phyloP scores from a whole-genome alignment of 2,329 filamentous ascomycete species.

The Aureobasidium vineae region DNA sequence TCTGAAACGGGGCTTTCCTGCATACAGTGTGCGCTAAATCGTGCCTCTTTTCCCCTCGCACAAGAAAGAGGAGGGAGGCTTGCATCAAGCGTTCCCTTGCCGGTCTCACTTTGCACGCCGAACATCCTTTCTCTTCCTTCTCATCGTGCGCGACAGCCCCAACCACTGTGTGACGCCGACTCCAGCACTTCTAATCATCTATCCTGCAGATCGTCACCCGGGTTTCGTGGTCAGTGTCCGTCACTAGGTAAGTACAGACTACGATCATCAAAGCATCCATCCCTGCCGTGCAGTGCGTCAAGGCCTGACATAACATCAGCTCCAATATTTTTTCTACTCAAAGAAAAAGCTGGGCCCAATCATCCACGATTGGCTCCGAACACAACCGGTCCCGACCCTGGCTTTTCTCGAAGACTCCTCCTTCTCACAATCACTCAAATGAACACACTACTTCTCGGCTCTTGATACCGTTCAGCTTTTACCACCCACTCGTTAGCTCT shows the following conservation, averaged over 20 bases:
- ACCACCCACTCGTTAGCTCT: constrained; percentile 18
- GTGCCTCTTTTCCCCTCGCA: constrained; percentile 25
- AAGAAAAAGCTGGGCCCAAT: constrained; percentile 6
- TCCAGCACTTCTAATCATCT: constrained; percentile 13
- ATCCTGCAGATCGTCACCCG: constrained; percentile 24
- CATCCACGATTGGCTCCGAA: constrained; percentile 8
- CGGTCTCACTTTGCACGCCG: constrained; percentile 23
- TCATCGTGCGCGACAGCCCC: constrained; percentile 15
- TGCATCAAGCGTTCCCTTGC: constrained; percentile 25
- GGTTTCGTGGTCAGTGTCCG: constrained; percentile 16
- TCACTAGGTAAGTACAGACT: constrained; percentile 25
- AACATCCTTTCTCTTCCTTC: constrained; percentile 21
- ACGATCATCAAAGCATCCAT: constrained; percentile 26
- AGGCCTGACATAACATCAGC: constrained; percentile 17
- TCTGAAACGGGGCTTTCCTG: constrained; percentile 27
- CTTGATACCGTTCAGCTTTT: constrained; percentile 19
- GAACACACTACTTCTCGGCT: constrained; percentile 22
- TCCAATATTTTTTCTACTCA: neutral
- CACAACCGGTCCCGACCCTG: neutral
- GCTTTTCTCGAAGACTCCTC: neutral
- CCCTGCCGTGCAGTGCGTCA: constrained; percentile 27
- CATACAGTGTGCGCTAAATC: constrained; percentile 26
- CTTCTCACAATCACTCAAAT: neutral
- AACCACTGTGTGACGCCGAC: constrained; percentile 25
- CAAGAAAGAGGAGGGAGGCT: constrained; percentile 20